These are phyloP conservation scores for Aphanomyces astaci DNA, from an alignment of 352 stramenopile genomes.

Conservation along the genomic window DNA sequence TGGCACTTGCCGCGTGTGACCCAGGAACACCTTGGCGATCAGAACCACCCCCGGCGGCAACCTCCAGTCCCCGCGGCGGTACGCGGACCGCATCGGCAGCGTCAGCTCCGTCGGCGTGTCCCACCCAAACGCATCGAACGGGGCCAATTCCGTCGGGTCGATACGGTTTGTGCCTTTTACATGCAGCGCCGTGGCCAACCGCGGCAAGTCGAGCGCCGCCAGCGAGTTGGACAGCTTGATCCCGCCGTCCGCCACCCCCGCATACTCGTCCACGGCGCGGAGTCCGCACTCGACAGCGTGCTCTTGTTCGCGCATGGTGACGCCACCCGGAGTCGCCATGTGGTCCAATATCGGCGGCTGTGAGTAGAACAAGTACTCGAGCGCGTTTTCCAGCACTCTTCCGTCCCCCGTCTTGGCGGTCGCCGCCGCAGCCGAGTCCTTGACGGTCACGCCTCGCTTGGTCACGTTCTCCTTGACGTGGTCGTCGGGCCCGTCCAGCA, in stretches of 20 bases:
- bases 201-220: slow-evolving; percentile 43
- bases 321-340: slow-evolving; percentile 23
- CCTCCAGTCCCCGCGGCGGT: not conserved
- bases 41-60: slow-evolving; percentile 39
- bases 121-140: slow-evolving; percentile 8
- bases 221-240: slow-evolving; percentile 76
- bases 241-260: slow-evolving; percentile 27
- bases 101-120: not conserved
- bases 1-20: slow-evolving; percentile 42
- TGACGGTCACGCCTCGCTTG: slow-evolving; percentile 63
- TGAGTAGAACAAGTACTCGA: slow-evolving; percentile 81
- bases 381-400: slow-evolving; percentile 39
- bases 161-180: not conserved
- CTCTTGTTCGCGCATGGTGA: slow-evolving; percentile 42
- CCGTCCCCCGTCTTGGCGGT: slow-evolving; percentile 25
- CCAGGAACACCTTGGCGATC: slow-evolving; percentile 80
- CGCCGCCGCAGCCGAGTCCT: not conserved
- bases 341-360: slow-evolving; percentile 44
- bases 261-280: slow-evolving; percentile 42
- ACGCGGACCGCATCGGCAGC: not conserved
- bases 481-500: slow-evolving; percentile 46
- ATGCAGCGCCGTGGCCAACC: slow-evolving; percentile 17
- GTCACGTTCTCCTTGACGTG: slow-evolving; percentile 72
- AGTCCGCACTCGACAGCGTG: slow-evolving; percentile 63
- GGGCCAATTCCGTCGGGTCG: not conserved